These are phyloP conservation scores for Mycena belliarum DNA, from an alignment of 768 basidiomycete species.

Conservation along the genomic window DNA sequence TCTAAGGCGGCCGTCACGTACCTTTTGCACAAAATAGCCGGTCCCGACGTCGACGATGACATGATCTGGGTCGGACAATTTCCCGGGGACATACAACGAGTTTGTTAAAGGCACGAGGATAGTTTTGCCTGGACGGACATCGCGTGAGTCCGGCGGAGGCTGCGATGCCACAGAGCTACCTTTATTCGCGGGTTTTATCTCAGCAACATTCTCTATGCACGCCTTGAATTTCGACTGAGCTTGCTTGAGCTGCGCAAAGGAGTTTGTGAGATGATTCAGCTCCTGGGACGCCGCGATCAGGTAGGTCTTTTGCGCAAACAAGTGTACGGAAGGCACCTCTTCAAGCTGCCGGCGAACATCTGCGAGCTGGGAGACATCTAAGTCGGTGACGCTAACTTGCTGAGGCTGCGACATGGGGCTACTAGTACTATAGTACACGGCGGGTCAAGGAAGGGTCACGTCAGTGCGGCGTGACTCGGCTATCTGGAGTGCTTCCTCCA, in stretches of 20 bases:
- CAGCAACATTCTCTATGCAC: conserved; percentile 78
- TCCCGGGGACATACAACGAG: conserved; percentile 94
- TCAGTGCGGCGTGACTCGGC: conserved; percentile 2
- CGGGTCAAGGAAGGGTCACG: conserved; percentile 22
- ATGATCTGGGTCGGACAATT: conserved; percentile 75
- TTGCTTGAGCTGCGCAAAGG: conserved; percentile 89
- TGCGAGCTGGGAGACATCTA: conserved; percentile 82
- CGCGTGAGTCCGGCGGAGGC: neutral
- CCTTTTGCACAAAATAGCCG: conserved; percentile 96
- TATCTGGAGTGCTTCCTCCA: conserved; percentile 1
- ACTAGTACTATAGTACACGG: no score
- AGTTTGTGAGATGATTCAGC: conserved; percentile 86
- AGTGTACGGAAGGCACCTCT: conserved; percentile 55
- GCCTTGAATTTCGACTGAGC: conserved; percentile 91
- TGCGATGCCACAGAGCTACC: conserved; percentile 34
- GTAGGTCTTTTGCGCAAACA: neutral
- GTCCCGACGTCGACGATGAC: conserved; percentile 97
- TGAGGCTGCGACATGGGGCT: conserved; percentile 51
- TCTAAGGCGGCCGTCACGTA: conserved; percentile 26
- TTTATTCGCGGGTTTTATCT: conserved; percentile 72
- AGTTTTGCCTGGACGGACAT: conserved; percentile 64
- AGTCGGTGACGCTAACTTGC: conserved; percentile 77
- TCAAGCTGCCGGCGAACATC: conserved; percentile 93
- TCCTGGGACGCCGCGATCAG: conserved; percentile 55
- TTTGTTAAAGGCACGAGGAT: conserved; percentile 92